These are phyloP conservation scores for Aureobasidium sp. DNA, from an alignment of 2,329 filamentous ascomycete species.

Conservation along the genomic window DNA sequence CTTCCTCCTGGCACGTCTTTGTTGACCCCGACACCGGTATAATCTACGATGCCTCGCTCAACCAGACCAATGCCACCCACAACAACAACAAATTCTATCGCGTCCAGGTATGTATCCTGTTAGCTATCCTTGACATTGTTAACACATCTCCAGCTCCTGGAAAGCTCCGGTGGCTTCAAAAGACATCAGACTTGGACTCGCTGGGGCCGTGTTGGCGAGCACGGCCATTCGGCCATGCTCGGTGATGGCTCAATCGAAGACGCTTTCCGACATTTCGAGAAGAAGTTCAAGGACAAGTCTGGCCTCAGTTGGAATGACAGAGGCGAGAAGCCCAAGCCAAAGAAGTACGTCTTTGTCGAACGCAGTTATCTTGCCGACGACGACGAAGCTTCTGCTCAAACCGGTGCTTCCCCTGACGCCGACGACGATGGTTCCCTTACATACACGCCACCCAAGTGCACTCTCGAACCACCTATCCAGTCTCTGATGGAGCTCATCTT, in stretches of 20 bases:
- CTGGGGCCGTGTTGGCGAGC: conserved; percentile 66
- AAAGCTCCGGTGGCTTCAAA: conserved; percentile 18
- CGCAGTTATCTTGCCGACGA: conserved; percentile 63
- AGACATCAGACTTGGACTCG: conserved; percentile 59
- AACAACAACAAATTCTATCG: conserved; percentile 84
- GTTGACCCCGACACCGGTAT: conserved; percentile 49
- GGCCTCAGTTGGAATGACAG: conserved; percentile 44
- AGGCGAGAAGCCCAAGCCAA: conserved; percentile 45
- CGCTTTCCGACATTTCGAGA: conserved; percentile 40
- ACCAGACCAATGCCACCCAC: conserved; percentile 60
- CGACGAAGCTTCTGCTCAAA: conserved; percentile 23
- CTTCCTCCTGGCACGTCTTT: conserved; percentile 44
- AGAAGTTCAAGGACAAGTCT: conserved; percentile 50
- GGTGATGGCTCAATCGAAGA: conserved; percentile 29
- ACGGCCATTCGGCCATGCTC: conserved; percentile 37
- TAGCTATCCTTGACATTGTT: not conserved
- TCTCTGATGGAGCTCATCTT: conserved; percentile 74
- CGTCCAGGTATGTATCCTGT: conserved; percentile 46
- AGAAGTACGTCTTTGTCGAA: conserved; percentile 74
- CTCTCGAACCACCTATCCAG: conserved; percentile 52
- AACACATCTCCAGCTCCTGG: conserved; percentile 28
- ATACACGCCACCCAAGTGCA: conserved; percentile 39
- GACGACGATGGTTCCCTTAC: not conserved
- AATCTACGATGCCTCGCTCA: conserved; percentile 72
- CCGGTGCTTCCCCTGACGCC: conserved; percentile 17